Evolutionary conservation across 345 rosid species (phyloP).

Genomic region (rapeseed (Brassica napus)): Da-Ae NC_063445.1:47062001-47062500

Average conservation of each 20-base stretch:
- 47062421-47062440: neutral
- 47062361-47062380: neutral
- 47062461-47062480: neutral
- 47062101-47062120: neutral
- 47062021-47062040: neutral
- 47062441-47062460: neutral
- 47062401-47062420: neutral
- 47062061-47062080: neutral
- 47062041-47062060: neutral
- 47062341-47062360: neutral
- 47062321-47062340: neutral
- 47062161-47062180: slow-evolving; percentile 2
- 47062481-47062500: neutral
- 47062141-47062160: neutral
- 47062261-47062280: neutral
- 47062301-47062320: neutral
- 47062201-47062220: neutral
- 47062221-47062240: neutral
- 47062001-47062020: neutral
- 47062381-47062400: neutral
- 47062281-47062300: neutral
- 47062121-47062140: neutral
- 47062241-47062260: neutral
- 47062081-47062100: neutral
- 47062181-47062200: neutral